Conservation (phyloP, 139 green algal species). For the Chlamydomonas eustigma region DNA sequence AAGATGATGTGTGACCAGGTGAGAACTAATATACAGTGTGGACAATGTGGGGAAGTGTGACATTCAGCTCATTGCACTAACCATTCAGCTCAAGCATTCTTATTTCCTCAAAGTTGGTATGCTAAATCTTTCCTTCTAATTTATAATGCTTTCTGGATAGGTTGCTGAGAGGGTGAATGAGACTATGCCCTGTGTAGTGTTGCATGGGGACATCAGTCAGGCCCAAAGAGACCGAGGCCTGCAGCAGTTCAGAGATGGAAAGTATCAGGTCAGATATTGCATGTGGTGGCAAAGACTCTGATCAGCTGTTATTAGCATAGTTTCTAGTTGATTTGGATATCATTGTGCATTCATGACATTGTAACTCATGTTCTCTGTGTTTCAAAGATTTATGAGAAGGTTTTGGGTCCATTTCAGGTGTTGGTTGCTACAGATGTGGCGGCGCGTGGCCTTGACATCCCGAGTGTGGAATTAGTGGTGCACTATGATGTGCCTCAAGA, state of each 20-base stretch:
- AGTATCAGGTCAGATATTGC: constrained; percentile 1
- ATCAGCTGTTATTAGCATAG: too few species aligned
- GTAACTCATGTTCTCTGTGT: too few species aligned
- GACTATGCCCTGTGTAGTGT: constrained; percentile 44
- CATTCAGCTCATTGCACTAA: too few species aligned
- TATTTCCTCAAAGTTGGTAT: too few species aligned
- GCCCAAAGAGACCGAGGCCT: constrained; percentile 52
- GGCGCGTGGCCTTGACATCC: constrained; percentile 95
- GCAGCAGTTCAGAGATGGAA: constrained; percentile 9
- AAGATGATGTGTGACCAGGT: constrained; percentile 58
- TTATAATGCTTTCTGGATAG: too few species aligned
- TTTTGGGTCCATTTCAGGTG: constrained; percentile 42
- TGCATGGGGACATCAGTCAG: constrained; percentile 95
- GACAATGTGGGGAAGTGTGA: too few species aligned
- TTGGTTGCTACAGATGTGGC: constrained; percentile 98
- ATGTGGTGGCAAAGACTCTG: too few species aligned
- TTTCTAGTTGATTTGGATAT: too few species aligned
- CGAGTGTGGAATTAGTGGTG: constrained; percentile 83
- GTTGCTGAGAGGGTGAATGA: constrained; percentile 65
- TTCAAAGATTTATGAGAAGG: constrained; percentile 83
- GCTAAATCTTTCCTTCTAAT: too few species aligned
- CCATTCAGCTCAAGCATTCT: too few species aligned
- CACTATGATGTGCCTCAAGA: constrained; percentile 85
- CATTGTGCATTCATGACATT: too few species aligned
- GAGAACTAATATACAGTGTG: too few species aligned